A percentile compares a stretch with the other conserved stretches of the same genome.
Conservation (phyloP, 2,329 filamentous ascomycete species). For the Pezicula rhizophila region DNA sequence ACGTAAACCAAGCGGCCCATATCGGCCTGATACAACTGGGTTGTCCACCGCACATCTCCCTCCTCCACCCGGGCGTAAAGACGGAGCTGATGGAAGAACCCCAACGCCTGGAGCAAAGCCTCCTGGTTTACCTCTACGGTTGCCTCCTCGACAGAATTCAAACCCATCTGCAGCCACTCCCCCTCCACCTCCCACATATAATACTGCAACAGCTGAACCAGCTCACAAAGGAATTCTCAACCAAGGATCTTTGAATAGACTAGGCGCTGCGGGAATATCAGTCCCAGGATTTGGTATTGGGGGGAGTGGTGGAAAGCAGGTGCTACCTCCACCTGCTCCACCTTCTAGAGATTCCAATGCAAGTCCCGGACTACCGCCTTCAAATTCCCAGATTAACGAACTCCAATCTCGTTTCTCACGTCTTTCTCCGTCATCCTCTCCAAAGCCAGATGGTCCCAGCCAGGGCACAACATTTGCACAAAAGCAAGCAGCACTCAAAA, state of each 20-base stretch:
- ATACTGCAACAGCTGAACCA: slow-evolving; percentile 13
- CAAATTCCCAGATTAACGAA: slow-evolving; percentile 25
- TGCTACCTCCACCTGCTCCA: slow-evolving; percentile 20
- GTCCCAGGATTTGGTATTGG: slow-evolving; percentile 62
- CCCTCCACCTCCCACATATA: slow-evolving; percentile 34
- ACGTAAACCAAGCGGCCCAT: slow-evolving; percentile 44
- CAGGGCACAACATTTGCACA: slow-evolving; percentile 46
- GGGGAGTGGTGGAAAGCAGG: slow-evolving; percentile 29
- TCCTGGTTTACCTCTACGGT: slow-evolving; percentile 49
- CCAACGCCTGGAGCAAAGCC: slow-evolving; percentile 21
- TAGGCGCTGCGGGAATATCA: slow-evolving; percentile 57
- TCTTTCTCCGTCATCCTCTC: slow-evolving; percentile 24
- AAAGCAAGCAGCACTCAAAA: slow-evolving; percentile 47
- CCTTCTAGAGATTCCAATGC: slow-evolving; percentile 10
- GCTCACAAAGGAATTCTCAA: slow-evolving; percentile 28
- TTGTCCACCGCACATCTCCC: slow-evolving; percentile 52
- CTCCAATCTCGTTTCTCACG: slow-evolving; percentile 29
- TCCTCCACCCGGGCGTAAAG: slow-evolving; percentile 46
- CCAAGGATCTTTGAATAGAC: slow-evolving; percentile 44
- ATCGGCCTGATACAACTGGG: slow-evolving; percentile 54
- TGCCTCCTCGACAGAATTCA: slow-evolving; percentile 41
- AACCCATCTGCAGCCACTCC: slow-evolving; percentile 22
- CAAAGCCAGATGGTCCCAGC: slow-evolving; percentile 23
- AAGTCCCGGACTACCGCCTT: slow-evolving; percentile 10
- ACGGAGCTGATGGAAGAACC: slow-evolving; percentile 23